Evolutionary conservation across 2,329 filamentous ascomycete species (phyloP), one percentile per base, ranked within the genome.

Genomic region (Tolypocladium tundrense): DNA sequence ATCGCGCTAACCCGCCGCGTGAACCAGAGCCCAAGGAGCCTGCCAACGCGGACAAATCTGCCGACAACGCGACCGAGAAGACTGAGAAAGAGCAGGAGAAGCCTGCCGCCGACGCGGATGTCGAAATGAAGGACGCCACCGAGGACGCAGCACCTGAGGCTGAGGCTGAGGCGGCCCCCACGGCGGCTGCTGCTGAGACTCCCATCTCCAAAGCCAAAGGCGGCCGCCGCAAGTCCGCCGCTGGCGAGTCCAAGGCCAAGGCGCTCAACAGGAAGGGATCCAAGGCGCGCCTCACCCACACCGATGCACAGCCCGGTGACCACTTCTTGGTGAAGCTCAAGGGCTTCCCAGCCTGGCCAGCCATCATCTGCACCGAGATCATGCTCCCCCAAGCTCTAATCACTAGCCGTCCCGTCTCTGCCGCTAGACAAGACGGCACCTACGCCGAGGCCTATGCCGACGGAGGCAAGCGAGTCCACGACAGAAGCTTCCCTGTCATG

Each of bases 401-500:
- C 57, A 88, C 82, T 67, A 83, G 82, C 52, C 88, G 94, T 60
- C 94, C 93, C 10, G 90, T 96, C 56, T 91, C 90, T 51, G 91
- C 93, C 27, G 86, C 84, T 65, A 85, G 88, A 59, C 76, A 83
- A 27, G 93, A 97, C 72, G 93, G 93, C 59, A 88, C 88, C 45
- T 96, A 94, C 72, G 86, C 90, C 57, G 90, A 91, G 60, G 89
- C 93, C 63, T 97, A 90, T 69, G 84, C 86, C 45, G 91, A 96
- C 66, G 92, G 88, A 60, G 93, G 90, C 66, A 94, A 94, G 78
- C 88, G 91, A 64, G 86, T 83, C 48, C 84, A 87, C 61, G 91
- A 97, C 73, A 84, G 93, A 62, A 91, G 88, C 37, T 97, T 91
- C 70, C 90, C 93, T 6, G 86, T 97, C 68, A 97, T 97, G 93